Evolutionary conservation across 192 early-diverging fungal species (phyloP), one percentile per base, ranked within the genome.

Genomic region (Oehlia diaphana): DNA sequence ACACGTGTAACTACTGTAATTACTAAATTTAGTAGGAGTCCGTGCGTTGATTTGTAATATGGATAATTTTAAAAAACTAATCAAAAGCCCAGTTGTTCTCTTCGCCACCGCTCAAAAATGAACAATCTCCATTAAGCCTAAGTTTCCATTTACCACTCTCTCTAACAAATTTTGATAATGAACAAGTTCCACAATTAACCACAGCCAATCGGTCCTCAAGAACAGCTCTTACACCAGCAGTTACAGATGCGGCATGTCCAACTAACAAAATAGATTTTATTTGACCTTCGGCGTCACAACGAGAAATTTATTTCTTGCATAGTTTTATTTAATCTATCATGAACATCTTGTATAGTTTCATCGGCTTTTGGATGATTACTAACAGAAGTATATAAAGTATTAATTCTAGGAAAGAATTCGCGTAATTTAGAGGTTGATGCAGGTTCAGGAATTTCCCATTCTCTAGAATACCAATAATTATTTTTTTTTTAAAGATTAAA

Each of bases 201-300:
- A 33, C n/a, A 44, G 69, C 69, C 9, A 31, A 33, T 72, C 10
- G 44, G 21, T 72, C 69, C n/a, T 42, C 33, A 4, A 72, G 21
- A 42, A 72, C 69, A 72, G 69, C 10, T 44, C 69, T 72, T 9
- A 72, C 69, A 13, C 69, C 69, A n/a, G 69, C 69, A 31, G 33
- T 37, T 9, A 72, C 2, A 21, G 69, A 37, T 33, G 69, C 69
- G 8, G 69, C 69, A 72, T 72, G 33, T 13, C 14, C 37, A 2
- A 72, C 28, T 12, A 33, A 31, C 37, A 72, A 39, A 39, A 72
- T 39, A 72, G 69, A 31, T 2, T 72, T 72, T 10, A 72, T 33
- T 5, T 72, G n/a, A 14, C 21, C 33, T 37, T 33, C 69, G 3
- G 21, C 33, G 4, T 72, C 35, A 39, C 28, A 71, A 2, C 23